These are phyloP conservation scores for Dactylonectria estremocensis DNA, from an alignment of 2,329 filamentous ascomycete genomes.

Conservation along the genomic window DNA sequence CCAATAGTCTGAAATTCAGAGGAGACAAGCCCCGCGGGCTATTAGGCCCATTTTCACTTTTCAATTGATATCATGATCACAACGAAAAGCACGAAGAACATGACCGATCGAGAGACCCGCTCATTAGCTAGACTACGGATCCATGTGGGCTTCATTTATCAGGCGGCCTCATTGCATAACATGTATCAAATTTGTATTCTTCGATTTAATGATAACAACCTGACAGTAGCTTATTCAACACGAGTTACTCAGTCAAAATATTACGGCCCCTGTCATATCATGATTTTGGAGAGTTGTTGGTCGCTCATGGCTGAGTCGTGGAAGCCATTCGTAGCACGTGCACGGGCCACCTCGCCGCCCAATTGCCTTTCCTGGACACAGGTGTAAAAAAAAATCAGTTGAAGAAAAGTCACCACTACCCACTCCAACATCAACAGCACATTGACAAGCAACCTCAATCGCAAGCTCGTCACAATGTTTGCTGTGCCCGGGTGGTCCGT, in stretches of 20 bases:
- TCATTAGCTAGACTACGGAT: too few relatives aligned
- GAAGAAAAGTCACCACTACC: constrained; percentile 26
- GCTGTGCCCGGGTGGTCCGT: constrained; percentile 94
- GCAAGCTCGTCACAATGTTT: constrained; percentile 75
- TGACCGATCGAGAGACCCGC: too few relatives aligned
- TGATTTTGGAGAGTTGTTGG: not conserved
- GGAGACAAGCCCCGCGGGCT: too few relatives aligned
- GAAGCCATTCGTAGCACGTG: not conserved
- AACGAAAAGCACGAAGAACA: too few relatives aligned
- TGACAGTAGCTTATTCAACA: not conserved
- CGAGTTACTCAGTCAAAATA: not conserved
- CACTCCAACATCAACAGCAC: constrained; percentile 26
- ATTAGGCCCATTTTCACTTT: too few relatives aligned
- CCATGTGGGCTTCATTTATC: too few relatives aligned
- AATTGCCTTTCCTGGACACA: constrained; percentile 1
- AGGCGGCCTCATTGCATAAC: not conserved
- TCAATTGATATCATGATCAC: too few relatives aligned
- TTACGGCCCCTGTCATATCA: not conserved
- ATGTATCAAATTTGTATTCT: not conserved
- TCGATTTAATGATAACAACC: not conserved
- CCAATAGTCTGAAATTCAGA: too few relatives aligned
- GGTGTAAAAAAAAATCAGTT: constrained; percentile 23
- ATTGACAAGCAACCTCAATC: constrained; percentile 25
- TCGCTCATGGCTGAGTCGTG: not conserved
- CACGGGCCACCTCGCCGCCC: constrained; percentile 7